Percentiles rank a stretch among this genome's conserved stretches.
These are phyloP conservation scores for Lactarius quietus DNA, from an alignment of 768 basidiomycete genomes.

Conservation along the genomic window DNA sequence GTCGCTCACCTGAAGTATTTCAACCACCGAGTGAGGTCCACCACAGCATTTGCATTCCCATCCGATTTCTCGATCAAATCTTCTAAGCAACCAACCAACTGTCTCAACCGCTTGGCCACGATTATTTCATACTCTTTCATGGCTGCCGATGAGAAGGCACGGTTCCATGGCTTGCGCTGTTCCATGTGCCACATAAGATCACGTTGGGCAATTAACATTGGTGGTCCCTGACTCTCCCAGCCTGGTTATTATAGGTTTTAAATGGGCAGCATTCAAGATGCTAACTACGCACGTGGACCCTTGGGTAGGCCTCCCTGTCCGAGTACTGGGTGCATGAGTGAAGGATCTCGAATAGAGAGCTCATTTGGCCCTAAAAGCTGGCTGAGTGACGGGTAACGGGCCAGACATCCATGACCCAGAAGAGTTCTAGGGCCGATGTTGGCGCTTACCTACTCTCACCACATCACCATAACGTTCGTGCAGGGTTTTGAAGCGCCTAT, in stretches of 20 bases:
- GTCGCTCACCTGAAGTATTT: conserved; percentile 42
- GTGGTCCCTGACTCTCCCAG: neutral
- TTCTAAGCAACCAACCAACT: conserved; percentile 41
- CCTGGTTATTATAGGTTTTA: neutral
- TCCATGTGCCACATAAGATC: neutral
- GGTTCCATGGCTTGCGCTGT: neutral
- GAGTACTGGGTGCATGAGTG: conserved; percentile 34
- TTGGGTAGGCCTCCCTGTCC: conserved; percentile 42
- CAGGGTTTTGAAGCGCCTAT: conserved; percentile 31
- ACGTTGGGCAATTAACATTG: neutral
- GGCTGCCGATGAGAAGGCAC: conserved; percentile 38
- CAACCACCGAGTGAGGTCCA: conserved; percentile 38
- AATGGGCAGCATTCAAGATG: neutral
- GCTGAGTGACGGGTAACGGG: too few relatives aligned
- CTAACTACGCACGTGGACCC: conserved; percentile 34
- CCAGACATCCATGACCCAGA: too few relatives aligned
- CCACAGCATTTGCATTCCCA: conserved; percentile 22
- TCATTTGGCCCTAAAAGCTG: neutral
- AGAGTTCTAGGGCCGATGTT: too few relatives aligned
- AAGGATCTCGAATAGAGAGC: conserved; percentile 32
- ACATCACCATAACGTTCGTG: conserved; percentile 40
- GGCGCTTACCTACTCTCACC: conserved; percentile 31
- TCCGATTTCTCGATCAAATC: conserved; percentile 19
- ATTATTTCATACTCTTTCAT: conserved; percentile 46
- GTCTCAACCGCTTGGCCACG: conserved; percentile 36